These are phyloP conservation scores for Zoysia matrella DNA, from an alignment of 202 grass and related monocot species.

Conservation along the genomic window DNA sequence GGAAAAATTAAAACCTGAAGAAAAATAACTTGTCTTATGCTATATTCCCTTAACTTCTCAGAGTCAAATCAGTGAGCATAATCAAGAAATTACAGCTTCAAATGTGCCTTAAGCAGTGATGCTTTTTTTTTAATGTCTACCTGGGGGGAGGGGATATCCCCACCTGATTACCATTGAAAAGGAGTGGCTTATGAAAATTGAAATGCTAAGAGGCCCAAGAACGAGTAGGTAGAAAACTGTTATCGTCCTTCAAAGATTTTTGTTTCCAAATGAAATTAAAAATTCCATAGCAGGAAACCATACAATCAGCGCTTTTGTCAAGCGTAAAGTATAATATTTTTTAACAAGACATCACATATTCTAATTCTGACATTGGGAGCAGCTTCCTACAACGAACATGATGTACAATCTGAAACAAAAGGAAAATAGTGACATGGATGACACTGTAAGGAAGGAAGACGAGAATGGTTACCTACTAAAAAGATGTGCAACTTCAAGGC, in stretches of 20 bases:
- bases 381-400: constrained; percentile 12
- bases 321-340: background rate
- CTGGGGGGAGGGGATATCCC: too few species aligned
- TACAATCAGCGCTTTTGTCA: background rate
- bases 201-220: constrained; percentile 6
- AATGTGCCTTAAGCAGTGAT: constrained; percentile 5
- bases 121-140: too few species aligned
- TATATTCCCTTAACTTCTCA: background rate
- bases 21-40: background rate
- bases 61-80: background rate
- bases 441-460: background rate
- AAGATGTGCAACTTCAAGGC: constrained; percentile 57
- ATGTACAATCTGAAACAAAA: background rate
- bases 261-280: constrained; percentile 1
- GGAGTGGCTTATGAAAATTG: background rate
- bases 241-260: constrained; percentile 10
- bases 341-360: constrained; percentile 14
- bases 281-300: background rate
- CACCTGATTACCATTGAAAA: too few species aligned
- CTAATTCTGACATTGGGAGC: background rate
- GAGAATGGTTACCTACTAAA: constrained; percentile 47
- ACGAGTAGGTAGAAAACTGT: background rate
- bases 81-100: constrained; percentile 15
- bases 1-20: background rate
- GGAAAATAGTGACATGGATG: background rate